Evolutionary conservation across 2,329 filamentous ascomycete species (phyloP).

Genomic region (Apiospora pterosperma): DNA sequence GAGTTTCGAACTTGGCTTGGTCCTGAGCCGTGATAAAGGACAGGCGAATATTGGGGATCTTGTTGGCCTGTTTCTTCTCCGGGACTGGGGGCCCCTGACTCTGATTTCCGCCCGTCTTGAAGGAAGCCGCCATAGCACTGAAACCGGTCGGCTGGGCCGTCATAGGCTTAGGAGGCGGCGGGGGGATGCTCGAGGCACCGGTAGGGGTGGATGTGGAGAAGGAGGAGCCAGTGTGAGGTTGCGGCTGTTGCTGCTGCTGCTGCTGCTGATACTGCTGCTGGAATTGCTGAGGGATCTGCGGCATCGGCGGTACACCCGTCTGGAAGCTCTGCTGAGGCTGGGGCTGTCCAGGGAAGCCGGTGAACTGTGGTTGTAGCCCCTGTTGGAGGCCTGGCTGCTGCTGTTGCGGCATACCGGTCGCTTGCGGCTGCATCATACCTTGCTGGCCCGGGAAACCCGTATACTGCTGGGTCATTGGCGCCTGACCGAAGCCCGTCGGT

Average conservation of each 20-base stretch:
- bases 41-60: constrained; percentile 89
- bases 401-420: constrained; percentile 57
- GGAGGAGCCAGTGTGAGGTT: constrained; percentile 38
- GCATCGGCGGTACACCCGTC: constrained; percentile 57
- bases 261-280: constrained; percentile 58
- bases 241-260: constrained; percentile 40
- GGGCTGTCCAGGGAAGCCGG: constrained; percentile 36
- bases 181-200: constrained; percentile 38
- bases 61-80: constrained; percentile 55
- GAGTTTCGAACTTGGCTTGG: constrained; percentile 93
- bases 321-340: constrained; percentile 59
- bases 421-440: constrained; percentile 47
- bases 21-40: constrained; percentile 96
- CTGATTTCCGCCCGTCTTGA: constrained; percentile 49
- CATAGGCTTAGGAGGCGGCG: constrained; percentile 56
- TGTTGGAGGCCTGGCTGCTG: constrained; percentile 58
- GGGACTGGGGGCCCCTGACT: constrained; percentile 41
- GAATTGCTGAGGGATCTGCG: constrained; percentile 56
- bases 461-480: constrained; percentile 54
- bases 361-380: constrained; percentile 47
- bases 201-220: constrained; percentile 50
- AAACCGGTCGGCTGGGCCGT: constrained; percentile 66
- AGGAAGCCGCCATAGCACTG: constrained; percentile 64
- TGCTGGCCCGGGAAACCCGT: constrained; percentile 57
- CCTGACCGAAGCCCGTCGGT: constrained; percentile 57